Evolutionary conservation across 768 basidiomycete genomes (phyloP), one percentile per base, ranked within the genome.

Genomic region (Lentinula guzmanii): DNA sequence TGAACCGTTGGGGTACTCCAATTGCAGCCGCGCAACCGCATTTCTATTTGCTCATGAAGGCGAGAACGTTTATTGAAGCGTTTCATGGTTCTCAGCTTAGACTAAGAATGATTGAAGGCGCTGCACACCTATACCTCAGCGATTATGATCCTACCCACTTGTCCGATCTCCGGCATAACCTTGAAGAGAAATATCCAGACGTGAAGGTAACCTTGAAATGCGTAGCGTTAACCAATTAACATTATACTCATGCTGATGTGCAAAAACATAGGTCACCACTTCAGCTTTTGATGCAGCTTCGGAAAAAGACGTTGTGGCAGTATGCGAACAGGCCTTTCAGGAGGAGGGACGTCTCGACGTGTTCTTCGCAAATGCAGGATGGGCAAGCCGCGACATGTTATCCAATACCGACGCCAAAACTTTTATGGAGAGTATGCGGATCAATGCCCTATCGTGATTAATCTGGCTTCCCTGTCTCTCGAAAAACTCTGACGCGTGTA

Each of bases 361-460:
- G 64, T 97, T 97, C 79, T 98, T 95, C 70, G 95, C 95, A 37
- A 97, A 98, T 70, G 95, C 93, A 68, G 57, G 92, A 91, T 60
- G 92, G 91, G 10, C 71, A 89, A 54, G 82, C 79, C 2, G 78
- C 79, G 1, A 68, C 41, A 18, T 69, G 7, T 67, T 95, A 15
- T 74, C 76, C 10, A 77, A 86, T 39, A 86, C 82, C 3, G 79
- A 86, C 1, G 74, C 82, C 2, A 85, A 90, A 61, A 75, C 73
- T 39, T 95, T 90, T 71, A 89, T 86, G 81, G 82, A 90, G 54
- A 79, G 79, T 16, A 86, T 95, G 83, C 79, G 89, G 58, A 76
- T 97, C 53, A 98, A 98, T 64, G 70, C 79, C 1, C 72, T 84
- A 16, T 85, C 83, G 83, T 83, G 58, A 55, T 78, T 71, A n/a